phyloP scores from a whole-genome alignment of 1,139 yeast species.

The Kodamaea plutei region DNA sequence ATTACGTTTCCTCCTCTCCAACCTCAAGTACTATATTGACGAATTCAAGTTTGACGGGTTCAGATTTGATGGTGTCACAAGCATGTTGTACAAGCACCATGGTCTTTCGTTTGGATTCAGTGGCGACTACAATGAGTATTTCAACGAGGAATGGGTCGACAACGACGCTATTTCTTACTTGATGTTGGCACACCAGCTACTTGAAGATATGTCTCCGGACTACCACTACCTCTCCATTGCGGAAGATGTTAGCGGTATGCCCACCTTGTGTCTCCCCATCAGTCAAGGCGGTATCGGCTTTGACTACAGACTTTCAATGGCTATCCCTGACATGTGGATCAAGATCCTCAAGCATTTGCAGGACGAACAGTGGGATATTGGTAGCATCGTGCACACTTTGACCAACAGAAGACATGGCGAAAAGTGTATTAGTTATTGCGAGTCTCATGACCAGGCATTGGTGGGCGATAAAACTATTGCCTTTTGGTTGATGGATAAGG shows the following conservation, averaged over 20 bases:
- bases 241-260: constrained; percentile 97
- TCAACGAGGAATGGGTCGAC: constrained; percentile 78
- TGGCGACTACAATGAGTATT: constrained; percentile 90
- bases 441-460: constrained; percentile 94
- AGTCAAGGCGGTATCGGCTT: constrained; percentile 84
- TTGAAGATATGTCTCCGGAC: constrained; percentile 47
- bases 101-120: constrained; percentile 88
- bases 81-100: constrained; percentile 88
- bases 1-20: constrained; percentile 79
- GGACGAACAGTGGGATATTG: constrained; percentile 94
- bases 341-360: constrained; percentile 75
- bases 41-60: constrained; percentile 90
- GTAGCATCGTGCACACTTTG: constrained; percentile 71
- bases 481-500: constrained; percentile 98
- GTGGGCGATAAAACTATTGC: constrained; percentile 97
- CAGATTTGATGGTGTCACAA: constrained; percentile 94
- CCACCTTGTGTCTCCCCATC: constrained; percentile 80
- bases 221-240: constrained; percentile 76
- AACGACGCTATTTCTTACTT: constrained; percentile 81
- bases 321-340: constrained; percentile 99
- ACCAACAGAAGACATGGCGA: constrained; percentile 89
- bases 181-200: constrained; percentile 80
- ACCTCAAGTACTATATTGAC: constrained; percentile 78
- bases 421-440: constrained; percentile 88
- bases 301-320: constrained; percentile 93